phyloP scores from a whole-genome alignment of 2,329 filamentous ascomycete species.

The Cladosporium austrohemisphaericum region DNA sequence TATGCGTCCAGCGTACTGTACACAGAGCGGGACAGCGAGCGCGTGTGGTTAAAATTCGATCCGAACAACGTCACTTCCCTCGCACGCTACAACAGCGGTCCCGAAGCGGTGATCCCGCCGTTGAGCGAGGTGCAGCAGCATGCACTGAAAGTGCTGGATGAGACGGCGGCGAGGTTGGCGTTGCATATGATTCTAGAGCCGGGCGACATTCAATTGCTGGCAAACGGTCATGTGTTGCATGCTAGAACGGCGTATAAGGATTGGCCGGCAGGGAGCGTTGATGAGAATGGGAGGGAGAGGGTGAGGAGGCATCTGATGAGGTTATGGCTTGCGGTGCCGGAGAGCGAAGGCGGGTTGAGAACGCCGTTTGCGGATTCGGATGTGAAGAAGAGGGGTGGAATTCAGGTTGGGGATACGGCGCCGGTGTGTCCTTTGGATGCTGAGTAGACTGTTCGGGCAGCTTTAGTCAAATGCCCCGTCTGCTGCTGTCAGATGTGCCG shows the following conservation, averaged over 20 bases:
- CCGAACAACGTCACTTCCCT: constrained; percentile 79
- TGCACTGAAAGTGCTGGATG: constrained; percentile 65
- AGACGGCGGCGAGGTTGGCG: constrained; percentile 65
- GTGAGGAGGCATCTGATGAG: constrained; percentile 74
- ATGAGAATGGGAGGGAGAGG: constrained; percentile 40
- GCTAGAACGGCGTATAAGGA: constrained; percentile 75
- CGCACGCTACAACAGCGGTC: constrained; percentile 64
- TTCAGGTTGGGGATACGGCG: constrained; percentile 74
- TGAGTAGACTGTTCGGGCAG: constrained; percentile 48
- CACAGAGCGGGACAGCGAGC: constrained; percentile 62
- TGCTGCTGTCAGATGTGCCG: no score
- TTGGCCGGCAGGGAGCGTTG: constrained; percentile 46
- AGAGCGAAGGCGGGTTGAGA: constrained; percentile 76
- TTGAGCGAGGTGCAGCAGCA: constrained; percentile 64
- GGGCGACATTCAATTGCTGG: constrained; percentile 82
- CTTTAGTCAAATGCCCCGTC: background rate
- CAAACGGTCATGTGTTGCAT: constrained; percentile 74
- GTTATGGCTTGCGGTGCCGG: constrained; percentile 75
- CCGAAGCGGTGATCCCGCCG: constrained; percentile 65
- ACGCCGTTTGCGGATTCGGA: constrained; percentile 73
- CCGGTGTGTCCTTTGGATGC: constrained; percentile 71
- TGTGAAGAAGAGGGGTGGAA: constrained; percentile 81
- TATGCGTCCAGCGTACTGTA: constrained; percentile 70
- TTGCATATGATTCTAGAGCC: constrained; percentile 81
- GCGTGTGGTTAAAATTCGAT: constrained; percentile 80